phyloP scores from a whole-genome alignment of 1,284 basidiomycete species.

The Apiotrichum gracile region DNA sequence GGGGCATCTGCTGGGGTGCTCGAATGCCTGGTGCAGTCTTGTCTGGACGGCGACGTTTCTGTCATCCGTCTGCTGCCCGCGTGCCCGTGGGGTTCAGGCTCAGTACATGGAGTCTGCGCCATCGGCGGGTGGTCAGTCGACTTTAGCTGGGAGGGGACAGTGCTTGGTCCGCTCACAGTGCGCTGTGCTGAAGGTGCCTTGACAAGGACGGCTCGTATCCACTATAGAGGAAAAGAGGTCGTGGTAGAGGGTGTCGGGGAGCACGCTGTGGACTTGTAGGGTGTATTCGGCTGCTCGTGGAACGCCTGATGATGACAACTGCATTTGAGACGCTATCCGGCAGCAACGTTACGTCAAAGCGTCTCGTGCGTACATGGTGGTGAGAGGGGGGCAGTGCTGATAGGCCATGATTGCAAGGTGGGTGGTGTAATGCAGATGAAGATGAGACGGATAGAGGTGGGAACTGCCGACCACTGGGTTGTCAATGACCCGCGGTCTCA shows the following conservation, averaged over 20 bases:
- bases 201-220: neutral
- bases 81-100: neutral
- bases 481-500: no score
- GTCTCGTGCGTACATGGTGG: no score
- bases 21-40: conserved; percentile 10
- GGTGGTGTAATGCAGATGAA: no score
- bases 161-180: neutral
- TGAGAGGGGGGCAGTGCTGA: no score
- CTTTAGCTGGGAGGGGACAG: neutral
- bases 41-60: neutral
- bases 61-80: conserved; percentile 3
- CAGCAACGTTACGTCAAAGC: no score
- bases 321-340: no score
- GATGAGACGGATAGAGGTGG: no score
- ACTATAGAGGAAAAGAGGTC: neutral
- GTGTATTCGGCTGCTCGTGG: no score
- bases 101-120: neutral
- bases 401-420: no score
- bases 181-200: neutral
- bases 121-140: neutral
- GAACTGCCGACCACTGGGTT: no score
- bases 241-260: neutral
- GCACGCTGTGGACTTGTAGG: neutral
- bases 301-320: no score
- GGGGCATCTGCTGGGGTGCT: conserved; percentile 5